Percentiles rank a stretch among this genome's conserved stretches.
These are phyloP conservation scores for Aurifilum marmelostoma DNA, from an alignment of 2,329 filamentous ascomycete species.

Conservation along the genomic window DNA sequence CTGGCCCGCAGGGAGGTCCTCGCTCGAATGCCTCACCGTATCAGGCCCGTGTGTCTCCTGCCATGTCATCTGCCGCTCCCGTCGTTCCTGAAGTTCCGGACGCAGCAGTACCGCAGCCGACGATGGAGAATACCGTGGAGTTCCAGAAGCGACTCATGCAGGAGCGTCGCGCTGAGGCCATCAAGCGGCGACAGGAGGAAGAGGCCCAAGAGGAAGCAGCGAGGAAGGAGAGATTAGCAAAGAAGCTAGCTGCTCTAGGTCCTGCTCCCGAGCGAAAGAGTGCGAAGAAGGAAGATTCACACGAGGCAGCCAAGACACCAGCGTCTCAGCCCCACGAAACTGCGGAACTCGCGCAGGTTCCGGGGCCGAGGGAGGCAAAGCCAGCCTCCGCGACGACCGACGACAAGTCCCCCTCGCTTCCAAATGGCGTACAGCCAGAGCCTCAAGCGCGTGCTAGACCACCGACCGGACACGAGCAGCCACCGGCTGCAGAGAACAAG, in stretches of 20 bases:
- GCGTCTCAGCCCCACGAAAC: conserved; percentile 35
- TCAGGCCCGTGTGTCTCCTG: conserved; percentile 51
- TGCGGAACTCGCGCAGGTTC: conserved; percentile 9
- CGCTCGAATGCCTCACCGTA: conserved; percentile 41
- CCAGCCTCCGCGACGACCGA: conserved; percentile 31
- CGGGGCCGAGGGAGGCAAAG: conserved; percentile 30
- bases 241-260: conserved; percentile 72
- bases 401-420: conserved; percentile 25
- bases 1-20: conserved; percentile 36
- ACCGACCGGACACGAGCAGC: conserved; percentile 21
- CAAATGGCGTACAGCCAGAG: conserved; percentile 31
- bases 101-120: conserved; percentile 36
- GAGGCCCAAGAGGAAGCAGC: conserved; percentile 75
- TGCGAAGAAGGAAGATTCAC: conserved; percentile 55
- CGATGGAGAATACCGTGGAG: conserved; percentile 59
- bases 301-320: conserved; percentile 43
- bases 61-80: conserved; percentile 44
- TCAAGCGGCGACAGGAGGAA: conserved; percentile 69
- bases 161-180: conserved; percentile 69
- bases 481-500: conserved; percentile 36
- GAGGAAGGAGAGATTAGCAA: conserved; percentile 68
- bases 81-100: conserved; percentile 39
- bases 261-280: conserved; percentile 64
- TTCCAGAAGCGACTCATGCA: conserved; percentile 74
- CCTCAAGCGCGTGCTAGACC: conserved; percentile 22